Base-by-base conservation (phyloP, 2,329 filamentous ascomycete genomes). In the Aureobasidium sp. region DNA sequence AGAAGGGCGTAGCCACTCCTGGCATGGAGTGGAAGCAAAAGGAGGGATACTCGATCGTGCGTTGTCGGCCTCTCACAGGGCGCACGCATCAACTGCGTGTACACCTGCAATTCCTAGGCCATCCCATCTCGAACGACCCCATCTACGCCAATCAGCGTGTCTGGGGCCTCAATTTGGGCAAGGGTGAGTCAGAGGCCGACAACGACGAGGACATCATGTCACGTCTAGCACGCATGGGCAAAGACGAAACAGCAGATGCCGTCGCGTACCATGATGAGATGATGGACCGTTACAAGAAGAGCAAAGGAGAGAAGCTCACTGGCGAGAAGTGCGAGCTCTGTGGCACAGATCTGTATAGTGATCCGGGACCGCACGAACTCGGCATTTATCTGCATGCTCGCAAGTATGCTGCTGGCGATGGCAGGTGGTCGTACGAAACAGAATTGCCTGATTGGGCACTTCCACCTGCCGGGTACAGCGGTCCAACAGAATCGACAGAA, bases 101-200 rank as follows among this genome's bases (percentile, higher is more conserved):
- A 20, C 94, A 99, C 70, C 81, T 99, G 17, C 94, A 99, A 72
- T 96, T 90, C 73, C 80, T 99, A 3, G 94, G 94, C 1, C 89
- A 97, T 71, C 94, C 94, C 1, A 97, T 99, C 68, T 87, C 91
- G 66, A 99, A 99, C 73, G 94, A 99, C 71, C 94, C 94, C 8
- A 97, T 99, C 68, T 99, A 99, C 74, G 91, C 90, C 69, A 99
- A 99, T 72, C 87, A 90, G 71, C 86, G 87, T 62, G 94, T 99
- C 12, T 99, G 96, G 80, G 94, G 94, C 0, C 80, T 87, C 0
- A 82, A 87, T 10, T 84, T 99, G 0, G 94, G 90, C 17, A 78
- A 80, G 65, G 77, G 80, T 15, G 87, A 93, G 55, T 85, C 83
- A 3, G 80, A 81, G 23, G 82, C 83, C 29, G 87, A 91, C 62